Percentiles rank a stretch among this genome's conserved stretches.
phyloP scores from a whole-genome alignment of 1,139 yeast species.

The Taiozyma onychis region DNA sequence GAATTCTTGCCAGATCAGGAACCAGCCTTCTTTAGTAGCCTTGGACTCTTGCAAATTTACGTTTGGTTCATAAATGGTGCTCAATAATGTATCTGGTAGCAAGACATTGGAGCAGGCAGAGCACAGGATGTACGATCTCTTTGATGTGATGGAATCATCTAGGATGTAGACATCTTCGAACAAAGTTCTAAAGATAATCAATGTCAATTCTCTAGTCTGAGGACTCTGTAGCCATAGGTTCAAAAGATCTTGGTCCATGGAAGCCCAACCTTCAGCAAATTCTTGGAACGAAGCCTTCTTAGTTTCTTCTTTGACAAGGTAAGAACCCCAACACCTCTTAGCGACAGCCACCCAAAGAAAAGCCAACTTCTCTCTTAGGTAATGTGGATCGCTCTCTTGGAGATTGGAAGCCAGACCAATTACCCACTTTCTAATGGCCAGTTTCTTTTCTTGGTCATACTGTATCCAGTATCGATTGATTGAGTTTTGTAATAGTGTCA shows the following conservation, averaged over 20 bases:
- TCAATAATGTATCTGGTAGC: constrained; percentile 63
- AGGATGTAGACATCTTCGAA: constrained; percentile 92
- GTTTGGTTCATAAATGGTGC: constrained; percentile 66
- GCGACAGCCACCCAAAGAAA: constrained; percentile 89
- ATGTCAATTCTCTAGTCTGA: constrained; percentile 65
- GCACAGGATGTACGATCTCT: constrained; percentile 69
- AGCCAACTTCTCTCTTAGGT: constrained; percentile 83
- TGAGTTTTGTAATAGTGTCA: constrained; percentile 71
- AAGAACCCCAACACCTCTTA: constrained; percentile 87
- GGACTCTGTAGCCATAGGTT: constrained; percentile 65
- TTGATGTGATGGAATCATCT: constrained; percentile 87
- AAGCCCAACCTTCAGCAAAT: constrained; percentile 71
- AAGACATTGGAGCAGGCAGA: constrained; percentile 81
- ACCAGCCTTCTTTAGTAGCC: constrained; percentile 80
- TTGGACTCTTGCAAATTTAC: constrained; percentile 56
- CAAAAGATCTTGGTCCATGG: constrained; percentile 77
- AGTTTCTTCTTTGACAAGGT: constrained; percentile 27
- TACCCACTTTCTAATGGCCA: constrained; percentile 78
- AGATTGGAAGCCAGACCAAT: constrained; percentile 66
- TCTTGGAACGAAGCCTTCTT: constrained; percentile 35
- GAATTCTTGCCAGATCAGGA: constrained; percentile 65
- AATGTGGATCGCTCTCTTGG: constrained; percentile 72
- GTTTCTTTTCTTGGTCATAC: constrained; percentile 58
- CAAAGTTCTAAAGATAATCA: constrained; percentile 74
- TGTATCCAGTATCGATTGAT: constrained; percentile 49